phyloP scores from a whole-genome alignment of 2,329 filamentous ascomycete genomes.

The Nannizziopsis barbatae region DNA sequence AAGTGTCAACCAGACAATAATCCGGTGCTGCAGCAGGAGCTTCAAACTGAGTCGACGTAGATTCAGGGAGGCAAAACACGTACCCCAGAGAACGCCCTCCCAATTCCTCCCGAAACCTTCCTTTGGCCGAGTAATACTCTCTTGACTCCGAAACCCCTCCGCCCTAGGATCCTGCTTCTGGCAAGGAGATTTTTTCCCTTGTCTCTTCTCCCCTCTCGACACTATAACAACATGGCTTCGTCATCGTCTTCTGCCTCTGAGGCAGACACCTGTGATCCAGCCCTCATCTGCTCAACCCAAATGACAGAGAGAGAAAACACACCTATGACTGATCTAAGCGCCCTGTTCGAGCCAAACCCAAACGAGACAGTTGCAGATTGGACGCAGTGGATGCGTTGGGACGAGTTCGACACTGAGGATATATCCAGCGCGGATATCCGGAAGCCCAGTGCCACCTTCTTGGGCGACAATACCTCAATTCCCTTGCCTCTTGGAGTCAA shows the following conservation, averaged over 20 bases:
- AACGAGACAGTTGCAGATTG: conserved; percentile 31
- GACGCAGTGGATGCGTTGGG: conserved; percentile 39
- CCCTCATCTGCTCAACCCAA: conserved; percentile 4
- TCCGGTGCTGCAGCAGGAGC: neutral
- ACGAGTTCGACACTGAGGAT: conserved; percentile 28
- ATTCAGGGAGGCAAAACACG: conserved; percentile 5
- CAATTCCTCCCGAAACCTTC: conserved; percentile 11
- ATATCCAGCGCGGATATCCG: conserved; percentile 20
- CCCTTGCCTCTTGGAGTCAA: neutral
- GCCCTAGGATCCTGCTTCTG: conserved; percentile 1
- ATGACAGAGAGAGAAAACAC: conserved; percentile 6
- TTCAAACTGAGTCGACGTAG: conserved; percentile 1
- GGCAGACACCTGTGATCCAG: conserved; percentile 5
- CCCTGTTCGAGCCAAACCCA: conserved; percentile 16
- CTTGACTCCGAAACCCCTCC: conserved; percentile 2
- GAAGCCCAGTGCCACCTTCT: conserved; percentile 13
- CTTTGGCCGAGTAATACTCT: neutral
- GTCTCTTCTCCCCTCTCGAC: neutral
- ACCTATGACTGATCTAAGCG: conserved; percentile 9
- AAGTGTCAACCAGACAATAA: neutral
- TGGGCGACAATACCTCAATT: neutral
- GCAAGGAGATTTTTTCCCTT: neutral
- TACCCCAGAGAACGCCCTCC: conserved; percentile 2
- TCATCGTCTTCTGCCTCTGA: neutral
- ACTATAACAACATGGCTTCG: conserved; percentile 11